Base-by-base conservation (phyloP, 305 asterid species). In the Fraxinus greggii region DNA sequence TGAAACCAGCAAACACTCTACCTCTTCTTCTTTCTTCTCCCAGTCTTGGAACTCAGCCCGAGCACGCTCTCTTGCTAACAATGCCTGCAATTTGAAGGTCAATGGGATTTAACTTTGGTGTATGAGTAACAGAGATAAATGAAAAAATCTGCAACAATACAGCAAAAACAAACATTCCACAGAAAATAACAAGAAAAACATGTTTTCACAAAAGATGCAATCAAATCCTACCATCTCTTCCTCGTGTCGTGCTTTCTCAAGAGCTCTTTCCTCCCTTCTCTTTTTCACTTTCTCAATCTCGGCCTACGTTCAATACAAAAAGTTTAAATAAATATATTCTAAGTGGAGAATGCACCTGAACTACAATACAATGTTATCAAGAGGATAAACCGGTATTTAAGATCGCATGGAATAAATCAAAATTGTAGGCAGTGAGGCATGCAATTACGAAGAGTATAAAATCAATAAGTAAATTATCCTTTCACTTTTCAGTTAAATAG, bases 21-120 rank as follows among this genome's bases (percentile, higher is more conserved):
- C 98, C 94, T 95, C 98, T 84, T 95, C 98, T 86, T 95, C 98
- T 87, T 93, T 95, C 93, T 95, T 95, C 91, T 95, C 98, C 98
- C 98, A 95, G 85, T 95, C 98, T 31, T 95, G 97, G 85, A 90
- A 92, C 88, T 95, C 98, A 75, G 98, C 98, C 78, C 97, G 92
- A 29, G 97, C 98, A 69, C 97, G 94, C 88, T 95, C 98, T 87
- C 97, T 92, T 15, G 97, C 98, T 86, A 95, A 79, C 86, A 92
- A 83, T 54, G 98, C 96, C 98, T 93, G 81, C 40, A 72, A 84
- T 85, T 61, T 51, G 67, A 85, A 65, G 35, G 81, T 79, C 63
- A 61, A 78, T 78, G 56, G 13, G 42, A 78, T 69, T 78, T 80
- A 69, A 35, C 56, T 23, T 78, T 33, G 40, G 48, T 32, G 48